Conservation (phyloP, 495 filamentous ascomycete genomes). For the Penicillium malachiteum region DNA sequence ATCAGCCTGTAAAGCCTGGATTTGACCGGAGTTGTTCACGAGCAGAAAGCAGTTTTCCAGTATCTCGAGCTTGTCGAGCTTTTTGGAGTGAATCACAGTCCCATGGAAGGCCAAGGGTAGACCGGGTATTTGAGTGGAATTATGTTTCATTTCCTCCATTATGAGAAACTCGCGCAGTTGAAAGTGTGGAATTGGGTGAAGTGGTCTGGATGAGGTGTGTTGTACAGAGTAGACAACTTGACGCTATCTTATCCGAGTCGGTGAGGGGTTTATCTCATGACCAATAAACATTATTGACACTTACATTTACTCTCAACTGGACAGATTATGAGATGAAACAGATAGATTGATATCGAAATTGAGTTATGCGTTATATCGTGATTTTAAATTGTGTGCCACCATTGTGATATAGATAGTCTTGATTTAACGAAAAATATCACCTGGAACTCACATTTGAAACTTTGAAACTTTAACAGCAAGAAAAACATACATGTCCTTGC, state of each 20-base stretch:
- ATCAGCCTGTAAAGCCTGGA: conserved; percentile 30
- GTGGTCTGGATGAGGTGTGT: no score
- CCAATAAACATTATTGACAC: not conserved
- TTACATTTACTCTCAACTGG: not conserved
- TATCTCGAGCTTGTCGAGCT: conserved; percentile 41
- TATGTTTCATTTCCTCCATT: not conserved
- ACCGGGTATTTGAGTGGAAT: conserved; percentile 13
- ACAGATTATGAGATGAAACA: no score
- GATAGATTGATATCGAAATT: no score
- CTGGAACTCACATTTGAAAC: no score
- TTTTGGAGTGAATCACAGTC: conserved; percentile 51
- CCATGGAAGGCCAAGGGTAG: conserved; percentile 49
- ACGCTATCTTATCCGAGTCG: not conserved
- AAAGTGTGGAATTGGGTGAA: not conserved
- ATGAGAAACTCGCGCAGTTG: conserved; percentile 16
- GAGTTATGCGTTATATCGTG: no score
- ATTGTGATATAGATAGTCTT: not conserved
- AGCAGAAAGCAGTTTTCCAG: conserved; percentile 48
- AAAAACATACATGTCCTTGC: no score
- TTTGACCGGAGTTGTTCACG: conserved; percentile 40
- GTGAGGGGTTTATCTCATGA: conserved; percentile 4
- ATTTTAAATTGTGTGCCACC: not conserved
- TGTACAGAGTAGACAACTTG: no score
- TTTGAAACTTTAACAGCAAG: no score
- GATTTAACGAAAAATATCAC: no score